phyloP scores from a whole-genome alignment of 2,329 filamentous ascomycete species.

The Alternaria triticimaculans region DNA sequence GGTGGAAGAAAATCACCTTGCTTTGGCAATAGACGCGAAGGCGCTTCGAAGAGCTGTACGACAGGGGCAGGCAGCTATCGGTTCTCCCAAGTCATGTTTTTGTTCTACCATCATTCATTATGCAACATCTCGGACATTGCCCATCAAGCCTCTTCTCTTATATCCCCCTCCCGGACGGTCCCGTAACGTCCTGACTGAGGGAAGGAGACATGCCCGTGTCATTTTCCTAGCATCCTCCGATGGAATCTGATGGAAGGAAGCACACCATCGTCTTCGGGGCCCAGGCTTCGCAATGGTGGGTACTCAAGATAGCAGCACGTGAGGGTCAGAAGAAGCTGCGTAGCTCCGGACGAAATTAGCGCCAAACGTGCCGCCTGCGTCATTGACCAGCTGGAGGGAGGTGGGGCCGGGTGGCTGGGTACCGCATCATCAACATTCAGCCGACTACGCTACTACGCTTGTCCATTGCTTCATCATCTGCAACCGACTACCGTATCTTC shows the following conservation, averaged over 20 bases:
- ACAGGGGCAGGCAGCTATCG: neutral
- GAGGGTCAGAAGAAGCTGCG: neutral
- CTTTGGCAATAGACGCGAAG: slow-evolving; percentile 29
- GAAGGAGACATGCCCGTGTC: neutral
- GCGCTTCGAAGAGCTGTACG: neutral
- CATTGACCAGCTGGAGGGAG: neutral
- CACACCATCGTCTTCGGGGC: neutral
- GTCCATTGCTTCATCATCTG: neutral
- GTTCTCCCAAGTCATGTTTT: neutral
- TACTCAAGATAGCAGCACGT: neutral
- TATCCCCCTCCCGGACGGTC: neutral
- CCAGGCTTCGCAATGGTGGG: neutral
- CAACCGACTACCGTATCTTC: neutral
- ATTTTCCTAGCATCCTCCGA: neutral
- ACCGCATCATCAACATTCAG: neutral
- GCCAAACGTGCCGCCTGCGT: neutral
- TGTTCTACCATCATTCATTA: neutral
- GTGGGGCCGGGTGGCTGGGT: neutral
- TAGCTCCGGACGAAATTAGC: neutral
- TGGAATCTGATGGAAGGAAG: neutral
- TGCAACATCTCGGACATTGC: neutral
- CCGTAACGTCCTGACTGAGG: neutral
- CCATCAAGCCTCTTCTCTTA: neutral
- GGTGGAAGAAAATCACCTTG: slow-evolving; percentile 34
- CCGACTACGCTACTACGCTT: neutral